Evolutionary conservation across 768 basidiomycete genomes (phyloP).

Genomic region (Rossbeevera mucosa): DNA sequence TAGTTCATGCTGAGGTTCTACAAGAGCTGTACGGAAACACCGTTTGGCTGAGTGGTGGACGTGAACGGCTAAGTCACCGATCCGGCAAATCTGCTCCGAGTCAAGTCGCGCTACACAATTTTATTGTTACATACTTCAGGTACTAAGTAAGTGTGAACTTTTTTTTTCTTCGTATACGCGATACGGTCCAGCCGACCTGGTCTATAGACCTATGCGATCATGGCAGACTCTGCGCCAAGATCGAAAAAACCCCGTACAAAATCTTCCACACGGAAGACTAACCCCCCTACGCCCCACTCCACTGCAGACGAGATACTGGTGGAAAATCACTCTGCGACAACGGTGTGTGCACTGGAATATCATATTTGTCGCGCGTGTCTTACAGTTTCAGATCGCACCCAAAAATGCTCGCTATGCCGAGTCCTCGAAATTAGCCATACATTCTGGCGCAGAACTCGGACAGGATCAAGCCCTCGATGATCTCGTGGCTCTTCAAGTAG

Average conservation of each 20-base stretch:
- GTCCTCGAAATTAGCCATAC: constrained; percentile 52
- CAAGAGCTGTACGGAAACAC: too few relatives aligned
- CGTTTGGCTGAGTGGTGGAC: not conserved
- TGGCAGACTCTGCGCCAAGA: constrained; percentile 44
- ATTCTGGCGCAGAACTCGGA: constrained; percentile 63
- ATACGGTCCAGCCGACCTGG: not conserved
- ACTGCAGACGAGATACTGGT: constrained; percentile 21
- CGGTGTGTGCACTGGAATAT: constrained; percentile 13
- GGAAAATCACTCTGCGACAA: constrained; percentile 17
- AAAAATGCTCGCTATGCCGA: constrained; percentile 67
- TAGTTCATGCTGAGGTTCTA: constrained; percentile 56
- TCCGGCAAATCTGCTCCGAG: constrained; percentile 13
- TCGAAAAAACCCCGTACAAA: constrained; percentile 53
- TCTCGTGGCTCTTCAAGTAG: constrained; percentile 44
- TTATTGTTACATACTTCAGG: constrained; percentile 1
- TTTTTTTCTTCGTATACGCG: not conserved
- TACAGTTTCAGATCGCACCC: constrained; percentile 36
- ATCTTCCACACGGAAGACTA: constrained; percentile 31
- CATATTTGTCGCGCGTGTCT: not conserved
- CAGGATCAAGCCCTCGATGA: constrained; percentile 53
- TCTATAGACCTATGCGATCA: constrained; percentile 23
- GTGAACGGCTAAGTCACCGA: constrained; percentile 8
- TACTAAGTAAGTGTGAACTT: not conserved
- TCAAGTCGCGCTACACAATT: not conserved
- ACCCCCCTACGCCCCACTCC: not conserved